Percentiles rank a stretch among this genome's conserved stretches.
phyloP scores from a whole-genome alignment of 371 early-diverging fungal genomes.

The Apophysomyces trapeziformis region DNA sequence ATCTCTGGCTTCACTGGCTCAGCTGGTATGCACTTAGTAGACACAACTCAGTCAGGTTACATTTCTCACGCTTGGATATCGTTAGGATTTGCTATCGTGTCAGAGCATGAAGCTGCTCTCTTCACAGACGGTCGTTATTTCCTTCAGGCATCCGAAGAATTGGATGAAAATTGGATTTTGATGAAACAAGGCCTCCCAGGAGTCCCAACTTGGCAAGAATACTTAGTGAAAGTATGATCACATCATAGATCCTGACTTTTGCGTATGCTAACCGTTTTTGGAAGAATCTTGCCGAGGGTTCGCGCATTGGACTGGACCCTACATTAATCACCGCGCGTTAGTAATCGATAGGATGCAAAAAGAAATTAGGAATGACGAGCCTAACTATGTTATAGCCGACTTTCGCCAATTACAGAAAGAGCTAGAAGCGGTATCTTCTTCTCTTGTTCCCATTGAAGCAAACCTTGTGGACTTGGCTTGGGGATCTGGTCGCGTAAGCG shows the following conservation, averaged over 20 bases:
- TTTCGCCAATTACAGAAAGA: slow-evolving; percentile 61
- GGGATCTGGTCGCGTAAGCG: slow-evolving; percentile 68
- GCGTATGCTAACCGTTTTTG: neutral
- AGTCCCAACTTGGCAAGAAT: slow-evolving; percentile 91
- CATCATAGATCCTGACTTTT: neutral
- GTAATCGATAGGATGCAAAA: slow-evolving; percentile 23
- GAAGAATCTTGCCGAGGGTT: slow-evolving; percentile 65
- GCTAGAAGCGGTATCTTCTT: slow-evolving; percentile 54
- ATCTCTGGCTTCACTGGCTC: slow-evolving; percentile 99
- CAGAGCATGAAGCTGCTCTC: slow-evolving; percentile 72
- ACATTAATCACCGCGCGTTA: slow-evolving; percentile 70
- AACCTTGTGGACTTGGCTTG: slow-evolving; percentile 89
- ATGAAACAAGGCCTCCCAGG: slow-evolving; percentile 91
- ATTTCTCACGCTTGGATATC: neutral
- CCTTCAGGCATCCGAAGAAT: slow-evolving; percentile 94
- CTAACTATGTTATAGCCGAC: slow-evolving; percentile 49
- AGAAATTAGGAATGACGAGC: slow-evolving; percentile 46
- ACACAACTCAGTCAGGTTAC: neutral
- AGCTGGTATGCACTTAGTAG: slow-evolving; percentile 64
- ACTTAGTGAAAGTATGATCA: slow-evolving; percentile 64
- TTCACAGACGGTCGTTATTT: slow-evolving; percentile 99
- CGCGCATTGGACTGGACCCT: slow-evolving; percentile 88
- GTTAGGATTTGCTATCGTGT: slow-evolving; percentile 80
- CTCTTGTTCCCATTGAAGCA: slow-evolving; percentile 57
- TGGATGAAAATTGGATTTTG: slow-evolving; percentile 89